A percentile compares a stretch with the other conserved stretches of the same genome.
These are phyloP conservation scores for Fusarium sp. DNA, from an alignment of 2,329 filamentous ascomycete species.

Conservation along the genomic window DNA sequence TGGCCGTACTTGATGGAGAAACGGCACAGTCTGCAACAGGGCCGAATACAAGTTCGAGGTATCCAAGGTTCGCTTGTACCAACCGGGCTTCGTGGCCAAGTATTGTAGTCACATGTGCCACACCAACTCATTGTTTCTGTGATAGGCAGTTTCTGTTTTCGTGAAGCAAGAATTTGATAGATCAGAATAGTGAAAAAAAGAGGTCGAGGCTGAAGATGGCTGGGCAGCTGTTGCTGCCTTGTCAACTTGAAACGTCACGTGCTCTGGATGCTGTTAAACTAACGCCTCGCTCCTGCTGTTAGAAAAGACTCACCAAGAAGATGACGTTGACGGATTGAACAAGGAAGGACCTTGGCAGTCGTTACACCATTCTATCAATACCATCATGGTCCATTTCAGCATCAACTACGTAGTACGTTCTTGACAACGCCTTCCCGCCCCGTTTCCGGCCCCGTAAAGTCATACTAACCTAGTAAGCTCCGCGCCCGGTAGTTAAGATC, in stretches of 20 bases:
- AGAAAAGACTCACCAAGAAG: background rate
- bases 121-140: background rate
- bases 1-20: conserved; percentile 21
- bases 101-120: background rate
- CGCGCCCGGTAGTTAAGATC: background rate
- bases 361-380: background rate
- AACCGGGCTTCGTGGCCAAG: background rate
- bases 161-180: background rate
- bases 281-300: background rate
- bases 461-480: background rate
- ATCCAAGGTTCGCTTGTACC: background rate
- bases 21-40: conserved; percentile 29
- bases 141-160: background rate
- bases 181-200: background rate
- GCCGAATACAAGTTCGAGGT: conserved; percentile 17
- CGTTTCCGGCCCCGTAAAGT: background rate
- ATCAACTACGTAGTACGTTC: background rate
- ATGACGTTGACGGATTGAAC: background rate
- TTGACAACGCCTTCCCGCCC: background rate
- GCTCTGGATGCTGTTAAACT: background rate
- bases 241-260: background rate
- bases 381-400: background rate
- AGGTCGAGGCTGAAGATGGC: background rate
- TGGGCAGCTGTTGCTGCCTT: background rate
- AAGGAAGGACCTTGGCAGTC: background rate